These are phyloP conservation scores for Chalciporus pseudorubinellus DNA, from an alignment of 768 basidiomycete species.

Conservation along the genomic window DNA sequence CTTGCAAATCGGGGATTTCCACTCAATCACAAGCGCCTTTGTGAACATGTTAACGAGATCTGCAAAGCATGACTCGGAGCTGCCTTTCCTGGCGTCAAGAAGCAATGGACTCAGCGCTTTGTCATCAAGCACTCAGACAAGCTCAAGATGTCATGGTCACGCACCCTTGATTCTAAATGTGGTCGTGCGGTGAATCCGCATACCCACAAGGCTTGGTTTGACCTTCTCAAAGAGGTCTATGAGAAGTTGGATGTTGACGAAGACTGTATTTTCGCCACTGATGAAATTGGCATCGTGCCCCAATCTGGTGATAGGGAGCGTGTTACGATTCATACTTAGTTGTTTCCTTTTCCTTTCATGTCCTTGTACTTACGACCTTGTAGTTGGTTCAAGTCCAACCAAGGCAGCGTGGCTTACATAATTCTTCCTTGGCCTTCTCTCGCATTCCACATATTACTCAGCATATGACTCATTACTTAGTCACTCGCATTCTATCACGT, in stretches of 20 bases:
- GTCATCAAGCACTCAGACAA: conserved; percentile 26
- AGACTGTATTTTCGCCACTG: conserved; percentile 16
- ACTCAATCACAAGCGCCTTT: conserved; percentile 23
- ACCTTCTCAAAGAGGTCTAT: conserved; percentile 29
- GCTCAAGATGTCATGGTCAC: conserved; percentile 30
- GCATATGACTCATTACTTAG: too few relatives aligned
- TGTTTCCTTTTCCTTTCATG: too few relatives aligned
- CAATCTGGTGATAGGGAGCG: background rate
- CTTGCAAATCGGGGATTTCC: conserved; percentile 35
- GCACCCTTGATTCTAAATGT: conserved; percentile 33
- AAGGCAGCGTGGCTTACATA: too few relatives aligned
- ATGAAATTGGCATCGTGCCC: conserved; percentile 18
- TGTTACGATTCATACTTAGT: too few relatives aligned
- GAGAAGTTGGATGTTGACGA: background rate
- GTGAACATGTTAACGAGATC: too few relatives aligned
- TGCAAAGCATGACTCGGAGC: conserved; percentile 21
- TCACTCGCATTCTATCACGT: too few relatives aligned
- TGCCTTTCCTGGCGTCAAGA: conserved; percentile 36
- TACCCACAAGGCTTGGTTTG: conserved; percentile 35
- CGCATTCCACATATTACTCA: too few relatives aligned
- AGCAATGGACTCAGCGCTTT: conserved; percentile 35
- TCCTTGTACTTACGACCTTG: too few relatives aligned
- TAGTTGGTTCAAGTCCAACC: too few relatives aligned
- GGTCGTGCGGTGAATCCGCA: conserved; percentile 37
- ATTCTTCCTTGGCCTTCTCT: too few relatives aligned